A percentile compares a stretch with the other conserved stretches of the same genome.
Evolutionary conservation across 140 eudicot species (phyloP).

Genomic region (Ambrosia hybrid): DNA sequence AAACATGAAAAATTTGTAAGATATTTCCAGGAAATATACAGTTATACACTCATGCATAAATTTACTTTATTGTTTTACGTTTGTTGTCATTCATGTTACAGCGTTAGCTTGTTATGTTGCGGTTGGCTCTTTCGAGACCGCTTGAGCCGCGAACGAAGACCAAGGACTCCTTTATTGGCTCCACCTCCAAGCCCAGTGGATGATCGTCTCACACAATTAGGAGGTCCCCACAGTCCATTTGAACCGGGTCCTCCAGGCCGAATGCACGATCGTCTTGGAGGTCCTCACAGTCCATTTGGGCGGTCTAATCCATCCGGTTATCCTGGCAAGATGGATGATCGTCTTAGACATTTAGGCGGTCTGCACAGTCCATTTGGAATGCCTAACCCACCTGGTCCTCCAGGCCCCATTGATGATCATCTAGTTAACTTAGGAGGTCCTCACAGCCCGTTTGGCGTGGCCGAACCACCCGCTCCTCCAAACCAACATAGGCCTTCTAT

Average conservation of each 20-base stretch:
- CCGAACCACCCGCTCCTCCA: slow-evolving; percentile 8
- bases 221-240: slow-evolving; percentile 24
- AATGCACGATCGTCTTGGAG: not conserved
- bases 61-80: not conserved
- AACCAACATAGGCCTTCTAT: not conserved
- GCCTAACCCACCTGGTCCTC: slow-evolving; percentile 1
- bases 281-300: not conserved
- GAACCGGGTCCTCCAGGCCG: slow-evolving; percentile 8
- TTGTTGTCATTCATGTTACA: slow-evolving; percentile 7
- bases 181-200: slow-evolving; percentile 21
- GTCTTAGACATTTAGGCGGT: slow-evolving; percentile 14
- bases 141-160: slow-evolving; percentile 18
- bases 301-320: not conserved
- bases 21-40: not conserved
- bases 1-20: not conserved
- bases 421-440: not conserved
- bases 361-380: not conserved
- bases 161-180: slow-evolving; percentile 24
- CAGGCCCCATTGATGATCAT: not conserved
- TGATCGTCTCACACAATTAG: slow-evolving; percentile 15
- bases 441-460: not conserved
- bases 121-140: slow-evolving; percentile 26
- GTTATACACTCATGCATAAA: not conserved
- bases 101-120: slow-evolving; percentile 29
- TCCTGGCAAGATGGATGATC: slow-evolving; percentile 9